Evolutionary conservation across 1,284 basidiomycete genomes (phyloP), one percentile per base, ranked within the genome.

Genomic region (Puccinia polysora): DNA sequence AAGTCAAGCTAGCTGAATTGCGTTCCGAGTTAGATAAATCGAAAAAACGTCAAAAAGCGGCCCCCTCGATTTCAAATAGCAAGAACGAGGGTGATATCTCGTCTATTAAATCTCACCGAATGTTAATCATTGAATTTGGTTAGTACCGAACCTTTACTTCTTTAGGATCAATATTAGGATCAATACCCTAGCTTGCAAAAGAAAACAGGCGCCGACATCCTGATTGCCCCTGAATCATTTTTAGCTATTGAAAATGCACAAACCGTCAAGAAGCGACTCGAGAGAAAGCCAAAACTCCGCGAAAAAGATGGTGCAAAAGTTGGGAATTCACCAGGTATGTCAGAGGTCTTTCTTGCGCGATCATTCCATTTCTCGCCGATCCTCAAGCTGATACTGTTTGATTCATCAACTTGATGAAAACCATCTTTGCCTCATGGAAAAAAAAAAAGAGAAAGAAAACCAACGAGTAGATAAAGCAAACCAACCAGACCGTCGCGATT

Each of bases 191-290:
- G 28, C 20, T 40, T 50, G 30, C 23, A 8, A 4, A 23, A 7
- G 14, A n/a, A 45, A 2, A 36, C n/a, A 3, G 10, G 25, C 20
- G 20, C n/a, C n/a, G n/a, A n/a, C 15, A 23, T n/a, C 32, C 12
- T 8, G 45, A 43, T 20, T 56, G 14, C 10, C 10, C 50, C 14
- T 40, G 7, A 25, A 25, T 32, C n/a, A 30, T 23, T 14, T n/a
- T 32, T 50, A 70, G 67, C 90, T 47, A 89, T 95, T 70, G 91
- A 97, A 83, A 96, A 97, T 77, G 83, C 91, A 4, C 89, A 93
- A 80, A 91, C 94, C 25, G 86, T 90, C 30, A 86, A 88, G 73
- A 82, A 89, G 70, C 82, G 89, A 74, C 82, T 83, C 59, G 83
- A 84, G 14, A 82, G 83, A 20, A 70, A 58, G 20, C 45, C 47